Evolutionary conservation across 495 filamentous ascomycete species (phyloP).

Genomic region (Schizothecium vesticola): DNA sequence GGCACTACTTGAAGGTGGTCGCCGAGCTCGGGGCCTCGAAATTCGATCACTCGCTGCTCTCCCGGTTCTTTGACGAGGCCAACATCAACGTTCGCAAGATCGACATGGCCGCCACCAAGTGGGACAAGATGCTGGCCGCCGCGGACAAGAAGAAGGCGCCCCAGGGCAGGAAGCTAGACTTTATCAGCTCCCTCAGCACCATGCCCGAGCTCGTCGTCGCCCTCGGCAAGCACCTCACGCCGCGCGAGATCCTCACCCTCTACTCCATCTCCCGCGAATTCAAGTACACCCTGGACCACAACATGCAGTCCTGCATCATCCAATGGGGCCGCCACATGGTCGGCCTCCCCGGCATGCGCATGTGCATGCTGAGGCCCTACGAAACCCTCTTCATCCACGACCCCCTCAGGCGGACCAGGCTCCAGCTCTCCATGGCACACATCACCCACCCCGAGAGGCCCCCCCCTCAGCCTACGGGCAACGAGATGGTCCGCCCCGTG

Average conservation of each 20-base stretch:
- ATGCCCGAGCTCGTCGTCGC: conserved; percentile 46
- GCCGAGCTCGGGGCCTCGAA: conserved; percentile 8
- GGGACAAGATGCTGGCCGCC: conserved; percentile 4
- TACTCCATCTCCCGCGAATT: conserved; percentile 55
- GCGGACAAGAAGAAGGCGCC: conserved; percentile 2
- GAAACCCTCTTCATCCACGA: conserved; percentile 45
- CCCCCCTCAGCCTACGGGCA: neutral
- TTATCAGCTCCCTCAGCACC: conserved; percentile 46
- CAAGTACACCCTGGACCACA: conserved; percentile 44
- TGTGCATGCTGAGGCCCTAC: conserved; percentile 51
- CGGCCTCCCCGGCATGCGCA: conserved; percentile 33
- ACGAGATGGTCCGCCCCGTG: conserved; percentile 16
- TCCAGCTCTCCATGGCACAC: conserved; percentile 10
- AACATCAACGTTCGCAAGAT: conserved; percentile 6
- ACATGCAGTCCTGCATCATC: conserved; percentile 36
- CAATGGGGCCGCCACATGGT: conserved; percentile 30
- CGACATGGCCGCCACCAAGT: neutral
- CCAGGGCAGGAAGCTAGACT: conserved; percentile 33
- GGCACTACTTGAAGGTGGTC: neutral
- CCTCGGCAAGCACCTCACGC: conserved; percentile 44
- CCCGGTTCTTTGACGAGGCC: conserved; percentile 12
- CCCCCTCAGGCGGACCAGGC: conserved; percentile 31
- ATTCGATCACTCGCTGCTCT: conserved; percentile 5
- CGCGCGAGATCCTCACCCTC: conserved; percentile 48
- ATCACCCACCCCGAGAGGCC: conserved; percentile 11